Evolutionary conservation across 257 asterid genomes (phyloP), one percentile per base, ranked within the genome.

Genomic region (Jacaranda copaia): DNA sequence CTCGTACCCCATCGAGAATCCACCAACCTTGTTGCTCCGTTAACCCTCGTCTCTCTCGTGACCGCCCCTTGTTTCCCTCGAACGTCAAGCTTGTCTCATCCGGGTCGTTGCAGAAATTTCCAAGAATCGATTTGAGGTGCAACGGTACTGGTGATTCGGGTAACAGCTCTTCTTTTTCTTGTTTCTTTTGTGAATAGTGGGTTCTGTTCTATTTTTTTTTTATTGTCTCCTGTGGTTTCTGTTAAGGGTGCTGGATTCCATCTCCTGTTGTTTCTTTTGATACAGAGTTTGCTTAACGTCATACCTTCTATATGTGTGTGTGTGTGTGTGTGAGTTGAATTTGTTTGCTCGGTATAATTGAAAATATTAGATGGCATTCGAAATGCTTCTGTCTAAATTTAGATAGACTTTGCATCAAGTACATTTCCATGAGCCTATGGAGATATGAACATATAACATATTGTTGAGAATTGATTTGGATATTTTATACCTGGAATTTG

Each of bases 101-200:
- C 57, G 68, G 80, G 72, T 25, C 32, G 32, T 63, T 71, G 42
- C 77, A 58, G 66, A 74, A 70, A 11, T 70, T 71, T 67, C 80
- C 80, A 3, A 75, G 79, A 73, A 35, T 82, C 76, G 61, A 57
- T 56, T 77, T 85, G 63, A 81, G 82, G 77, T 82, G 90, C 81
- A 82, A 73, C 65, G 52, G 81, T 40, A 79, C 81, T 42, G 83
- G 82, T 25, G 86, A 85, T 69, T 77, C 90, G 10, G 88, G 87
- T 82, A 84, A 61, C 11, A 25, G 16, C 4, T 59, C 78, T 60
- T 45, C 58, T 65, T 16, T 35, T 59, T 52, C 13, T 8, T 49
- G 3, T 42, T 6, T n/a, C 9, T 59, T 51, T 4, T 52, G 19
- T 52, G n/a, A 4, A 8, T 0, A 8, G 9, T 7, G 12, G 13